Percentiles rank a stretch among this genome's conserved stretches.
Conservation (phyloP, 371 early-diverging fungal species). For the Mortierella sp. region DNA sequence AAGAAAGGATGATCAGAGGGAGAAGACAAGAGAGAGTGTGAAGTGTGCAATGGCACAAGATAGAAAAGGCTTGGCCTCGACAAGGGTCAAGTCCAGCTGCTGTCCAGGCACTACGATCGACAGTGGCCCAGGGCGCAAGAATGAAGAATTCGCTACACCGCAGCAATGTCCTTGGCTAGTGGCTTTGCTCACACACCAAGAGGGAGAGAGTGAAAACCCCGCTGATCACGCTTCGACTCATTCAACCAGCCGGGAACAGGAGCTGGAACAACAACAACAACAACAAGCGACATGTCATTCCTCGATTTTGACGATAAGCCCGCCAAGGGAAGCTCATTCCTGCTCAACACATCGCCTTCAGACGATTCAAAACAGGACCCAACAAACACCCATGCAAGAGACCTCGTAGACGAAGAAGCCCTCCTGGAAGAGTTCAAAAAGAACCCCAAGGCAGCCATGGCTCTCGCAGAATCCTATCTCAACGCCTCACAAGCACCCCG, state of each 20-base stretch:
- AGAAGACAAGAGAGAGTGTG: neutral
- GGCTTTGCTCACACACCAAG: neutral
- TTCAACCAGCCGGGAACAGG: neutral
- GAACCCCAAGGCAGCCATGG: constrained; percentile 43
- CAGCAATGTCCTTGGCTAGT: neutral
- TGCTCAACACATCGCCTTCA: constrained; percentile 13
- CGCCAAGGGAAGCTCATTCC: constrained; percentile 16
- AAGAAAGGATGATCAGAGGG: neutral
- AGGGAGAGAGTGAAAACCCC: neutral
- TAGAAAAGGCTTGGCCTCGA: neutral
- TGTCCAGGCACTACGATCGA: neutral
- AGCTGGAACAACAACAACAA: neutral
- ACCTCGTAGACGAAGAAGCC: constrained; percentile 40
- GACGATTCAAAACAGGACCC: neutral
- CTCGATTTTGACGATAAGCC: constrained; percentile 23
- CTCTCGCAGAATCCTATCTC: constrained; percentile 35
- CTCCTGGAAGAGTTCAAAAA: constrained; percentile 36
- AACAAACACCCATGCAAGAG: constrained; percentile 13
- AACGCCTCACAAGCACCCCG: constrained; percentile 37
- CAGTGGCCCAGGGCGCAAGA: neutral
- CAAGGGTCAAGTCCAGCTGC: neutral
- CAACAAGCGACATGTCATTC: constrained; percentile 44
- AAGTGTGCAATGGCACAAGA: no score
- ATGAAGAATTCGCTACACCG: neutral
- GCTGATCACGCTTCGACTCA: neutral